Evolutionary conservation across 805 yeast genomes (phyloP), one percentile per base, ranked within the genome.

Genomic region (Zygoascus flipseniorum): DNA sequence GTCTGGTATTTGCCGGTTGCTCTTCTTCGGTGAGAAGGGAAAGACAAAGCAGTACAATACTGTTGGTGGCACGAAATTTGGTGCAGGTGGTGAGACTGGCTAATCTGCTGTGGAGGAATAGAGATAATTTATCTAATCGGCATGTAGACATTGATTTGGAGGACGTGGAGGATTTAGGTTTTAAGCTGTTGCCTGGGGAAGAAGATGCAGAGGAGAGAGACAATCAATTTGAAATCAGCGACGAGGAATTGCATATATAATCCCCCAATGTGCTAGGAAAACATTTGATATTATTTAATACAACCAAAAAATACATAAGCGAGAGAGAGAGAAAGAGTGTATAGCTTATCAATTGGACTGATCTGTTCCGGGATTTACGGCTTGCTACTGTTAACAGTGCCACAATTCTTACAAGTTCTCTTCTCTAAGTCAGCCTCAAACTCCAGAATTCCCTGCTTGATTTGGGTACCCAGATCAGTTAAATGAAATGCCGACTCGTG

Each of bases 401-500:
- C 90, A 67, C 97, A 89, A 13, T 77, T 67, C 47, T 71, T 63
- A 68, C 97, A 89, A 5, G 89, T 87, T 65, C 95, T 78, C 46
- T 79, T 79, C 11, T 76, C 74, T 18, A 75, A 51, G 62, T 83
- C 84, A 0, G 65, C 72, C 57, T 87, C 95, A 66, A 87, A 89
- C 14, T 72, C 75, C 44, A 81, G 65, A 51, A 90, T 89, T 2
- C 90, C 96, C 6, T 76, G 63, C 68, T 88, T 89, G 52, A 90
- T 90, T 68, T 90, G 97, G 1, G 95, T 84, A 8, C 97, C 97
- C 51, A 90, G 74, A 71, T 90, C 96, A 8, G 72, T 67, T 68
- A 92, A 85, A 61, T 85, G 82, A 65, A 90, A 88, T 53, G 77
- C 80, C 20, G 72, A 75, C 66, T 88, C 90, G 64, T 82, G 79